These are phyloP conservation scores for Nectriaceae sp. DNA, from an alignment of 2,329 filamentous ascomycete genomes.

Conservation along the genomic window DNA sequence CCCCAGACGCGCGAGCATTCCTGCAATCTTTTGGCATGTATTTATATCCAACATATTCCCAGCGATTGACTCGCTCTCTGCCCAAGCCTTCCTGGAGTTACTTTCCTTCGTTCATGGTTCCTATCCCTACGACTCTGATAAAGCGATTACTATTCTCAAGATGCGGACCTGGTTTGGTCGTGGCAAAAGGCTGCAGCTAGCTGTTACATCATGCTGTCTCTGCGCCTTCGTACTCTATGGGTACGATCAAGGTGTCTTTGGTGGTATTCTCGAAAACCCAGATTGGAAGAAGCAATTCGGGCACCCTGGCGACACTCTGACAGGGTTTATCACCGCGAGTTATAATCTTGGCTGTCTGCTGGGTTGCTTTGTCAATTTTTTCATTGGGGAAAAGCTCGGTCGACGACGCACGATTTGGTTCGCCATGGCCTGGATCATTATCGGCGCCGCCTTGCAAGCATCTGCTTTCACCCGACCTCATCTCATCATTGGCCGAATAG, in stretches of 20 bases:
- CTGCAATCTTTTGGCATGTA: no score
- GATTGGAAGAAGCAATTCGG: constrained; percentile 41
- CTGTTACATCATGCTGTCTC: constrained; percentile 24
- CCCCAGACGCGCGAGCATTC: no score
- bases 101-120: no score
- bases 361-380: constrained; percentile 45
- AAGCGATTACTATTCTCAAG: constrained; percentile 1
- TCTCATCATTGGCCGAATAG: constrained; percentile 49
- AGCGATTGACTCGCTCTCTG: no score
- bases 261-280: constrained; percentile 46
- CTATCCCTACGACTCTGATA: no score
- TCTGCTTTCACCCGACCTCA: constrained; percentile 44
- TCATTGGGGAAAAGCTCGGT: constrained; percentile 53
- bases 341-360: constrained; percentile 46
- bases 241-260: constrained; percentile 52
- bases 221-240: constrained; percentile 36
- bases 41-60: no score
- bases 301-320: constrained; percentile 27
- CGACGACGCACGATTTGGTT: constrained; percentile 54
- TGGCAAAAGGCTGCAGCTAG: constrained; percentile 24
- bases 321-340: constrained; percentile 33
- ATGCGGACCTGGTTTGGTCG: constrained; percentile 28
- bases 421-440: constrained; percentile 56
- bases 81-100: no score
- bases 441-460: constrained; percentile 62